A percentile compares a stretch with the other conserved stretches of the same genome.
phyloP scores from a whole-genome alignment of 768 basidiomycete genomes.

The Clavaria fumosa region DNA sequence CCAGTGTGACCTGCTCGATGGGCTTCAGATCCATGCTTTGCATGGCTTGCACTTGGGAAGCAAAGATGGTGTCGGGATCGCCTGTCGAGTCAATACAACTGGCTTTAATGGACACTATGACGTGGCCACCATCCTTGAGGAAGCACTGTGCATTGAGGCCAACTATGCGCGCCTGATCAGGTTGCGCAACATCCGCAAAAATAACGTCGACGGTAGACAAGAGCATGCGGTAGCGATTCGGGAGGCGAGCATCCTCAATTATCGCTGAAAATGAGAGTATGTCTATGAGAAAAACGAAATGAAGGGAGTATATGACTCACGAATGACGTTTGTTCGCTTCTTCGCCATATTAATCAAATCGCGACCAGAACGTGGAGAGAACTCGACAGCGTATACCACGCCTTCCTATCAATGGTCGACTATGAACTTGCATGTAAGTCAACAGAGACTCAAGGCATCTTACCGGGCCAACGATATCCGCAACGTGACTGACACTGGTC shows the following conservation, averaged over 20 bases:
- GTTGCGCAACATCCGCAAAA: conserved; percentile 97
- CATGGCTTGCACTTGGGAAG: conserved; percentile 69
- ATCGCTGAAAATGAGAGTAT: conserved; percentile 42
- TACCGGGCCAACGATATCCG: conserved; percentile 95
- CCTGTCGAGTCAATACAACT: conserved; percentile 97
- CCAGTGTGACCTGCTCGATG: conserved; percentile 87
- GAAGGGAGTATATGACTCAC: conserved; percentile 30
- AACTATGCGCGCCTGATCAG: conserved; percentile 97
- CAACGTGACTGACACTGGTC: conserved; percentile 96
- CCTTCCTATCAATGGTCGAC: conserved; percentile 49
- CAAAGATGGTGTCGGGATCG: conserved; percentile 80
- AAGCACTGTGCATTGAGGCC: conserved; percentile 86
- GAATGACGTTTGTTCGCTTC: conserved; percentile 97
- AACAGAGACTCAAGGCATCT: conserved; percentile 17
- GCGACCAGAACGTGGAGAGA: conserved; percentile 90
- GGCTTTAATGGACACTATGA: conserved; percentile 96
- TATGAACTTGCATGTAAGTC: conserved; percentile 5
- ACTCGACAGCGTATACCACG: conserved; percentile 95
- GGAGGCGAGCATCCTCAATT: conserved; percentile 92
- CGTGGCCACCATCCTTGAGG: conserved; percentile 86
- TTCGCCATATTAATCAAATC: conserved; percentile 99
- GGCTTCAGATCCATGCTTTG: conserved; percentile 78
- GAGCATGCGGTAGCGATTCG: conserved; percentile 95
- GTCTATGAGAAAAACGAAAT: conserved; percentile 2
- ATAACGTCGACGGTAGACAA: conserved; percentile 91